Percentiles rank a stretch among this genome's conserved stretches.
These are phyloP conservation scores for Microcyclospora tardicrescens DNA, from an alignment of 2,329 filamentous ascomycete species.

Conservation along the genomic window DNA sequence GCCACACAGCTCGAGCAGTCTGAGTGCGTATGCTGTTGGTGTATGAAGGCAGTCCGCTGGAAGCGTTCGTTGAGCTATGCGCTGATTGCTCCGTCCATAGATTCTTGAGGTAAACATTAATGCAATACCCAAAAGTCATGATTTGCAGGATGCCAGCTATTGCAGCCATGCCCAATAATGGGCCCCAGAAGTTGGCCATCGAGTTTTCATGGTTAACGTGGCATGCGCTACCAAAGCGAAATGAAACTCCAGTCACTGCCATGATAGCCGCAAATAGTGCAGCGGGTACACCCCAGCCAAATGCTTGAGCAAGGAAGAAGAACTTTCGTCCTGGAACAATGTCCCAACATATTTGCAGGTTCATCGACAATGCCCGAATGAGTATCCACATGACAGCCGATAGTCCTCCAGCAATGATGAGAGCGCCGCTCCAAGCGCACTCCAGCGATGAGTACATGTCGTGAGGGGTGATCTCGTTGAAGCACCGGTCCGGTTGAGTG, in stretches of 20 bases:
- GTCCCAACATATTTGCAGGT: constrained; percentile 97
- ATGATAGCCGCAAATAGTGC: constrained; percentile 65
- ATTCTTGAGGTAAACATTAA: constrained; percentile 84
- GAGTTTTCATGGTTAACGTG: constrained; percentile 88
- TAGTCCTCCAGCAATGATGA: constrained; percentile 78
- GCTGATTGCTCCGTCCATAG: constrained; percentile 51
- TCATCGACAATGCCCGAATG: constrained; percentile 75
- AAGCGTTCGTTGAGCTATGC: constrained; percentile 48
- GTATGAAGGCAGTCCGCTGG: constrained; percentile 61
- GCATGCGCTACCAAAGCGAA: constrained; percentile 80
- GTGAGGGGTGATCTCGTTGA: constrained; percentile 81
- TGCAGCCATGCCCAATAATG: constrained; percentile 64
- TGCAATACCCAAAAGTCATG: constrained; percentile 73
- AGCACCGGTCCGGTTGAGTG: constrained; percentile 67
- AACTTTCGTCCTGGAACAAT: constrained; percentile 76
- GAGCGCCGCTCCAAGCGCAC: constrained; percentile 78
- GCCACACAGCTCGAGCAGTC: constrained; percentile 76
- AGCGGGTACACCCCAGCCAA: constrained; percentile 74
- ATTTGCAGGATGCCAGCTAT: constrained; percentile 70
- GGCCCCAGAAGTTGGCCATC: constrained; percentile 79
- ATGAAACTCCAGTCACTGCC: constrained; percentile 80
- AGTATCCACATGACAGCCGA: constrained; percentile 81
- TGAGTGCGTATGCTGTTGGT: constrained; percentile 63
- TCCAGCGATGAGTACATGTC: constrained; percentile 72
- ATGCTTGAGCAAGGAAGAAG: constrained; percentile 69